Conservation (phyloP, 805 yeast species). For the Candida coquimbonensis region DNA sequence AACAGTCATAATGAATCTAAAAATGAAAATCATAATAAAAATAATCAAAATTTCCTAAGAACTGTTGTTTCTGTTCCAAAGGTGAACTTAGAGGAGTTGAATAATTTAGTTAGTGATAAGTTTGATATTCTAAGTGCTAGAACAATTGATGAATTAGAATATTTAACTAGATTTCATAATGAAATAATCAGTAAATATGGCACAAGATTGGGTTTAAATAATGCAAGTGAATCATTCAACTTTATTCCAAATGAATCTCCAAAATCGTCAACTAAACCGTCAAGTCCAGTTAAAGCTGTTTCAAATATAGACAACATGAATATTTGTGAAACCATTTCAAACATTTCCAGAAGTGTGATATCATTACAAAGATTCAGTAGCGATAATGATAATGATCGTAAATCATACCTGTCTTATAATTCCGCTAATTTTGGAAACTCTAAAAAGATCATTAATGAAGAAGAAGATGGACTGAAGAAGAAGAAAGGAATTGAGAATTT, state of each 20-base stretch:
- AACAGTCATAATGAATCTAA: slow-evolving; percentile 9
- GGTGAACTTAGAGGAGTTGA: slow-evolving; percentile 25
- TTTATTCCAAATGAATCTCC: slow-evolving; percentile 11
- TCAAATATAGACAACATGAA: slow-evolving; percentile 25
- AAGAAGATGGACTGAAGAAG: slow-evolving; percentile 30
- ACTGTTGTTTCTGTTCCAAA: slow-evolving; percentile 23
- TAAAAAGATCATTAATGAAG: slow-evolving; percentile 5
- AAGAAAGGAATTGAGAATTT: slow-evolving; percentile 45
- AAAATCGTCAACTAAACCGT: not conserved
- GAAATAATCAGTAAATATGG: slow-evolving; percentile 25
- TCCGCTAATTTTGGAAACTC: slow-evolving; percentile 29
- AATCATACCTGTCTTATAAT: slow-evolving; percentile 55
- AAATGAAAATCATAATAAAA: slow-evolving; percentile 4
- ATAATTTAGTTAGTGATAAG: slow-evolving; percentile 31
- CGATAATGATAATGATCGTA: slow-evolving; percentile 2
- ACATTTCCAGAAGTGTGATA: slow-evolving; percentile 19
- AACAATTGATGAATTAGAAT: slow-evolving; percentile 62
- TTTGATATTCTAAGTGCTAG: slow-evolving; percentile 65
- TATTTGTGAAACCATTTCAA: slow-evolving; percentile 21
- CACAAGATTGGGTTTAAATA: slow-evolving; percentile 4
- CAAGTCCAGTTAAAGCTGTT: not conserved
- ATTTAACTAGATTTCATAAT: slow-evolving; percentile 40
- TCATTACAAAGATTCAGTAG: slow-evolving; percentile 12
- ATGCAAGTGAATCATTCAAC: slow-evolving; percentile 13
- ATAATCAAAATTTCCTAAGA: slow-evolving; percentile 20